A percentile compares a stretch with the other conserved stretches of the same genome.
phyloP scores from a whole-genome alignment of 805 yeast species.

The Tetrapisispora arboricola region DNA sequence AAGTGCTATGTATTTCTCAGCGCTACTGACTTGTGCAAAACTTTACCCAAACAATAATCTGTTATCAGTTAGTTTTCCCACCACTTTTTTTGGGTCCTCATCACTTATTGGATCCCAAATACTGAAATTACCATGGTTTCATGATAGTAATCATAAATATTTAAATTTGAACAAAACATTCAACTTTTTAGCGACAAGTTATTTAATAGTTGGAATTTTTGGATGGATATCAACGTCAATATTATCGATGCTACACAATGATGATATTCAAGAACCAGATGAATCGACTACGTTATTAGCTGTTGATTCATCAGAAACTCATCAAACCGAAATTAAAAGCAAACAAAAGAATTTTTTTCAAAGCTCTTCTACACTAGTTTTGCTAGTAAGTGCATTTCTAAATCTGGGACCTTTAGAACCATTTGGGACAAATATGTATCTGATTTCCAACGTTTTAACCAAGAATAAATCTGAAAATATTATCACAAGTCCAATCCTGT shows the following conservation, averaged over 20 bases:
- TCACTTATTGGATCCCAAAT: conserved; percentile 64
- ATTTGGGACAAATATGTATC: conserved; percentile 74
- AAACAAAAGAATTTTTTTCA: conserved; percentile 23
- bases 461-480: conserved; percentile 6
- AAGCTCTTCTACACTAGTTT: conserved; percentile 52
- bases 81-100: conserved; percentile 77
- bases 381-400: conserved; percentile 54
- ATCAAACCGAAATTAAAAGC: not conserved
- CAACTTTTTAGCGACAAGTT: conserved; percentile 40
- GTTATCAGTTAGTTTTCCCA: conserved; percentile 78
- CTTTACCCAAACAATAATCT: conserved; percentile 71
- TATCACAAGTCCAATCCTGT: conserved; percentile 32
- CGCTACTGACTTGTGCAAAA: conserved; percentile 72
- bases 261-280: conserved; percentile 5
- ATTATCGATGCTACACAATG: conserved; percentile 44
- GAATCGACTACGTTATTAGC: conserved; percentile 11
- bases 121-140: conserved; percentile 35
- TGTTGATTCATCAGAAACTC: not conserved
- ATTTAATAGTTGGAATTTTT: conserved; percentile 44
- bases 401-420: conserved; percentile 79
- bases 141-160: conserved; percentile 15
- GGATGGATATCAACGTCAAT: conserved; percentile 58
- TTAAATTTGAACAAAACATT: conserved; percentile 47
- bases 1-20: conserved; percentile 59
- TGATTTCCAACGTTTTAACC: conserved; percentile 38